Base-by-base conservation (phyloP, 768 basidiomycete species). In the Sistotremastrum niveocremeum region DNA sequence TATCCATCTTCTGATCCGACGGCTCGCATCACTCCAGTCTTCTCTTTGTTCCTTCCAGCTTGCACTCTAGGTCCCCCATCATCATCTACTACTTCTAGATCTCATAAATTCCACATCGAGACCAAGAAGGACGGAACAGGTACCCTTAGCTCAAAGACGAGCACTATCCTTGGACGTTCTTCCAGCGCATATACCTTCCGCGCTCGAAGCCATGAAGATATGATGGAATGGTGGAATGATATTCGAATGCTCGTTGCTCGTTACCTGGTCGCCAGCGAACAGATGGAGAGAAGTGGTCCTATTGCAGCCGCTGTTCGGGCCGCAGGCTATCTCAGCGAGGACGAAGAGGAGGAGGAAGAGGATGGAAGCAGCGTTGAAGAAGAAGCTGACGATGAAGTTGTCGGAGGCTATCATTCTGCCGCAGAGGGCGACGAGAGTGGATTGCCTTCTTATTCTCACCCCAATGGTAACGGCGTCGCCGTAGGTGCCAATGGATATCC, bases 201-300 rank as follows among this genome's bases (percentile, higher is more conserved):
- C 34, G 76, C 85, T 40, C 68, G 94, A 49, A 84, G 80, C 48
- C 77, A 84, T 52, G 94, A 98, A 51, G 94, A 97, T 54, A 90
- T 97, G 89, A 89, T 97, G 89, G 95, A 99, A 66, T 95, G 95
- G 88, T 99, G 95, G 95, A 98, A 98, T 58, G 95, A 98, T 59
- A 71, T 93, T 37, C 65, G 87, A 50, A 91, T 93, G 88, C 67
- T 94, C 37, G 93, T 90, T 56, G 89, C 91, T 20, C 65, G 89
- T 51, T 97, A 95, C 60, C 73, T 99, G 45, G 88, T 98, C 37
- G 90, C 91, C 34, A 86, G 83, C 52, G 95, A 98, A 66, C 74
- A 79, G 59, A 84, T 98, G 65, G 88, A 95, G 65, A 71, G 95
- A 39, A 80, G 79, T 36, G 95, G 94, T 2, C 90, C 90, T 0